Conservation (phyloP, 805 yeast species). For the Metschnikowia colocasiae region DNA sequence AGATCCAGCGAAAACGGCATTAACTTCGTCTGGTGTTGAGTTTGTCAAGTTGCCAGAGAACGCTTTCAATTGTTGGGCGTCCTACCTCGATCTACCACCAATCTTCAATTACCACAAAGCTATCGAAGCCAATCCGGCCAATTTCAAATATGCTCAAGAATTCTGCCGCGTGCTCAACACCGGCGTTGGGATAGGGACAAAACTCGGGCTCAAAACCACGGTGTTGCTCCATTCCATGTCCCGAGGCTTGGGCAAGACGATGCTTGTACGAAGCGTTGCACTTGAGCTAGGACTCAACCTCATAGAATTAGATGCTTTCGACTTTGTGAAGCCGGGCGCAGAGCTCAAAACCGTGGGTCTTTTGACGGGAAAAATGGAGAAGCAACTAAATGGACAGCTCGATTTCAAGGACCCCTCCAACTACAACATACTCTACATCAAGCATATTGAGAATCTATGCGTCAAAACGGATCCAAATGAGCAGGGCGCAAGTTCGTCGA, state of each 20-base stretch:
- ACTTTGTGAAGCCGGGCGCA: conserved; percentile 61
- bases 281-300: conserved; percentile 61
- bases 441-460: conserved; percentile 76
- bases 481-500: conserved; percentile 36
- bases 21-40: conserved; percentile 65
- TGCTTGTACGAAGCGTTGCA: conserved; percentile 54
- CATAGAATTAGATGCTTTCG: conserved; percentile 67
- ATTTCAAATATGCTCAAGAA: conserved; percentile 48
- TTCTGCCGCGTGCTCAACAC: conserved; percentile 56
- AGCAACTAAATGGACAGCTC: conserved; percentile 29
- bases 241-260: conserved; percentile 76
- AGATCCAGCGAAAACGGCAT: conserved; percentile 63
- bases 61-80: conserved; percentile 40
- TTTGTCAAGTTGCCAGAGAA: conserved; percentile 34
- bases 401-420: conserved; percentile 33
- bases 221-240: conserved; percentile 64
- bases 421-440: conserved; percentile 50
- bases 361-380: conserved; percentile 72
- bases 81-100: conserved; percentile 44
- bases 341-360: conserved; percentile 77
- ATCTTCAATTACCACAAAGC: conserved; percentile 33
- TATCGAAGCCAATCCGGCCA: conserved; percentile 15
- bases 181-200: conserved; percentile 32
- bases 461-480: conserved; percentile 60
- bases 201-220: conserved; percentile 51